Conservation (phyloP, 1,284 basidiomycete genomes). For the Schizopora paradoxa region DNA sequence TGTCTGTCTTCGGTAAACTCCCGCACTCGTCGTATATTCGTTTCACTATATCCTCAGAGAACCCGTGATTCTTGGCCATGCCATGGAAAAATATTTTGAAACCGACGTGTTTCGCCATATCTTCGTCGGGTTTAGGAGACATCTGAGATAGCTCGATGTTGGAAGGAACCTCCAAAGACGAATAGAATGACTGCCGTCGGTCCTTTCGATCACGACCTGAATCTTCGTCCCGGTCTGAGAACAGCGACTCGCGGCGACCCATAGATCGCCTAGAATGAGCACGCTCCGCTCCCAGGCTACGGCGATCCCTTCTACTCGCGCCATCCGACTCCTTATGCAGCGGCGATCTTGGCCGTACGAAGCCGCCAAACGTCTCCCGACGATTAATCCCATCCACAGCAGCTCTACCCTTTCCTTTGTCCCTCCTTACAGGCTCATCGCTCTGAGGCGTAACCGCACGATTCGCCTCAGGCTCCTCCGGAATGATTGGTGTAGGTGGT, state of each 20-base stretch:
- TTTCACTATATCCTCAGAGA: conserved; percentile 13
- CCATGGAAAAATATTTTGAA: conserved; percentile 11
- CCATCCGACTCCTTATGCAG: conserved; percentile 10
- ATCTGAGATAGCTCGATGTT: conserved; percentile 10
- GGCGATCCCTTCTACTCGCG: no score
- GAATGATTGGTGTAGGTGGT: not conserved
- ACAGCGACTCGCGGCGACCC: no score
- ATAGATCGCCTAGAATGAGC: no score
- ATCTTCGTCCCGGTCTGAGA: not conserved
- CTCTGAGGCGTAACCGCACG: no score
- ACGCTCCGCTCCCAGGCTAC: not conserved
- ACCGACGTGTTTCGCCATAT: conserved; percentile 8
- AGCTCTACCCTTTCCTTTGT: not conserved
- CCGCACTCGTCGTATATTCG: conserved; percentile 10
- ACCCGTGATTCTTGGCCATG: conserved; percentile 16
- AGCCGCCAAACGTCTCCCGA: conserved; percentile 15
- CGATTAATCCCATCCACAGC: not conserved
- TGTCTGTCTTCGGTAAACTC: conserved; percentile 11
- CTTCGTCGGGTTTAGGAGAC: conserved; percentile 9
- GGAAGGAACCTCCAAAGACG: not conserved
- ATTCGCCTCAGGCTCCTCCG: no score
- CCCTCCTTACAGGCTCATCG: conserved; percentile 3
- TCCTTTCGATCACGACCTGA: not conserved
- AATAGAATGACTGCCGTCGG: not conserved
- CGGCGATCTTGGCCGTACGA: not conserved